Evolutionary conservation across 2,329 filamentous ascomycete species (phyloP).

Genomic region (Thermoascus crustaceus): DNA sequence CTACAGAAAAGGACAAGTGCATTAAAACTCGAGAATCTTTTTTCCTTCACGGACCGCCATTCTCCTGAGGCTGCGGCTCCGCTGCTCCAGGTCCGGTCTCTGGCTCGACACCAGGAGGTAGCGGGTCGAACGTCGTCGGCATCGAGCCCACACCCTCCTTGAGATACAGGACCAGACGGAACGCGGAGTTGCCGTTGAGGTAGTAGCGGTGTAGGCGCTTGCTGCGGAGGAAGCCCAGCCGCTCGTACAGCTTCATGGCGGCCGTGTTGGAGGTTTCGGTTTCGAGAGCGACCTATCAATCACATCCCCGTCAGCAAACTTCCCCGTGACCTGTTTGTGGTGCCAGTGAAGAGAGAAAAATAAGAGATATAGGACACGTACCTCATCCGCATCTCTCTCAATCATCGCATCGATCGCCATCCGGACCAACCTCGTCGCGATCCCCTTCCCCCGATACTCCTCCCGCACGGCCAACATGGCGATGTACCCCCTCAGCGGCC

Average conservation of each 20-base stretch:
- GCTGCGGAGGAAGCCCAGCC: constrained; percentile 81
- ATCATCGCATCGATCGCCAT: constrained; percentile 89
- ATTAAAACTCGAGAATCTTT: neutral
- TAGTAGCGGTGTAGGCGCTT: constrained; percentile 95
- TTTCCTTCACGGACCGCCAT: constrained; percentile 7
- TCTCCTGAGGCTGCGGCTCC: constrained; percentile 9
- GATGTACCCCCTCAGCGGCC: constrained; percentile 87
- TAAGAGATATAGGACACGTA: constrained; percentile 15
- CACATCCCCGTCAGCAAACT: constrained; percentile 7
- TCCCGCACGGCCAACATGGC: constrained; percentile 94
- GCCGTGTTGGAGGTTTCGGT: constrained; percentile 89
- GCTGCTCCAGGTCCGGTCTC: neutral
- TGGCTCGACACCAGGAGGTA: constrained; percentile 10
- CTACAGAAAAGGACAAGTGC: too few relatives aligned
- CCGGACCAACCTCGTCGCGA: constrained; percentile 81
- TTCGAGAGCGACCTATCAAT: constrained; percentile 67
- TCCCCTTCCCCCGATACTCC: constrained; percentile 70
- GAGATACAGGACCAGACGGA: constrained; percentile 73
- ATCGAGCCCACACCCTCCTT: constrained; percentile 50
- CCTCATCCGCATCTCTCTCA: constrained; percentile 73
- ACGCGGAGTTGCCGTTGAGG: constrained; percentile 91
- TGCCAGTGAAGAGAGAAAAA: constrained; percentile 3
- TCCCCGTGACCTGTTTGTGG: too few relatives aligned
- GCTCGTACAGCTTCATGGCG: constrained; percentile 86
- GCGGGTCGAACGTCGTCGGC: constrained; percentile 28